These are phyloP conservation scores for Cordyceps militaris DNA, from an alignment of 2,329 filamentous ascomycete genomes.

Conservation along the genomic window DNA sequence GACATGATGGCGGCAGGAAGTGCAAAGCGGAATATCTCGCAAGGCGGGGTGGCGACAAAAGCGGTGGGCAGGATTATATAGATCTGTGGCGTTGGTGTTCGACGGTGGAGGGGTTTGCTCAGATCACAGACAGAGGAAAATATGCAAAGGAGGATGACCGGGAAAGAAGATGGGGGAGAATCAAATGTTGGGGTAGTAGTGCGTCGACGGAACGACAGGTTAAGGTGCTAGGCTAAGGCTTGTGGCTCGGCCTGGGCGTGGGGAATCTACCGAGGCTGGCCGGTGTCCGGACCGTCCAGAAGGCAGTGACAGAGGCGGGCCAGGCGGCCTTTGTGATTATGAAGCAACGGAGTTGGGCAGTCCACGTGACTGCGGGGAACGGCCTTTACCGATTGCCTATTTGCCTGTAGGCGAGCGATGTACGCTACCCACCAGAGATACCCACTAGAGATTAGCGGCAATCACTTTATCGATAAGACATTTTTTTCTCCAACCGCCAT, in stretches of 20 bases:
- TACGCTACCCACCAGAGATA: neutral
- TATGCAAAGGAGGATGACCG: neutral
- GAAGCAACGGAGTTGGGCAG: slow-evolving; percentile 4
- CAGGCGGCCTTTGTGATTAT: slow-evolving; percentile 1
- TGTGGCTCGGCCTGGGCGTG: slow-evolving; percentile 15
- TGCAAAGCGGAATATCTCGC: slow-evolving; percentile 3
- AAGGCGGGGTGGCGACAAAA: slow-evolving; percentile 12
- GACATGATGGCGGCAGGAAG: slow-evolving; percentile 57
- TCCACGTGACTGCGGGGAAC: slow-evolving; percentile 30
- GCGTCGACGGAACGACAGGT: neutral
- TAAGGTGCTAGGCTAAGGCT: slow-evolving; percentile 9
- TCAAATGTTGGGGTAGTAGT: neutral
- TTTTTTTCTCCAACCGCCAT: slow-evolving; percentile 22
- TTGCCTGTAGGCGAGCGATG: slow-evolving; percentile 3
- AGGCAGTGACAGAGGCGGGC: neutral
- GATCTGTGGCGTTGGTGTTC: neutral
- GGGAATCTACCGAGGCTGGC: slow-evolving; percentile 19
- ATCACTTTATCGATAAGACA: slow-evolving; percentile 29
- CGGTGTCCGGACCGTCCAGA: slow-evolving; percentile 11
- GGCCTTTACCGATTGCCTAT: slow-evolving; percentile 11
- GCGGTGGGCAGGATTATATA: neutral
- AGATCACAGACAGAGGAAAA: neutral
- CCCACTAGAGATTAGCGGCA: neutral
- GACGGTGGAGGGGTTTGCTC: neutral
- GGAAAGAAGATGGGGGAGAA: slow-evolving; percentile 7